These are phyloP conservation scores for Pontederia paniculata DNA, from an alignment of 176 grass and related monocot genomes.

Conservation along the genomic window DNA sequence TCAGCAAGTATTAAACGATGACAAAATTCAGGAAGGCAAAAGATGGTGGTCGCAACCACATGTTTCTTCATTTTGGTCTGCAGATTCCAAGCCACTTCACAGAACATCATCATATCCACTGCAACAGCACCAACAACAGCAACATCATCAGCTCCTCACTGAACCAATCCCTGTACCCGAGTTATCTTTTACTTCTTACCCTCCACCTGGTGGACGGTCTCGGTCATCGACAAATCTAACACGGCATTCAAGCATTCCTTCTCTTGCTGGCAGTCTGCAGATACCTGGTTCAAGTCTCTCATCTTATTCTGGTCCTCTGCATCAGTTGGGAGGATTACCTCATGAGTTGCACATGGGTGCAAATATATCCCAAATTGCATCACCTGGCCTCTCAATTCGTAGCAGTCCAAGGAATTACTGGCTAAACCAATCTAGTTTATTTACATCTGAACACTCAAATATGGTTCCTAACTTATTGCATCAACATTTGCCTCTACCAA, in stretches of 20 bases:
- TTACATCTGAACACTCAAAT: constrained; percentile 37
- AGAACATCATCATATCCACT: constrained; percentile 87
- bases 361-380: constrained; percentile 36
- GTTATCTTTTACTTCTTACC: constrained; percentile 56
- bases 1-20: constrained; percentile 16
- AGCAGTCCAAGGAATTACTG: constrained; percentile 36
- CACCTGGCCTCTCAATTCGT: constrained; percentile 35
- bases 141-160: constrained; percentile 47
- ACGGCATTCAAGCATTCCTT: constrained; percentile 91
- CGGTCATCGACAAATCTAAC: constrained; percentile 53
- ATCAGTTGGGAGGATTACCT: constrained; percentile 54
- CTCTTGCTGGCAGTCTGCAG: constrained; percentile 52
- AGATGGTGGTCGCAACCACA: constrained; percentile 16
- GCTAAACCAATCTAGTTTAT: constrained; percentile 39
- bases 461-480: constrained; percentile 44
- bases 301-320: constrained; percentile 42
- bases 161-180: constrained; percentile 58
- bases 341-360: constrained; percentile 57
- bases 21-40: constrained; percentile 11
- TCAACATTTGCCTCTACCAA: constrained; percentile 67
- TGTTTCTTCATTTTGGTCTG: constrained; percentile 31
- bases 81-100: constrained; percentile 56
- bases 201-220: constrained; percentile 32
- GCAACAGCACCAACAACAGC: constrained; percentile 51
- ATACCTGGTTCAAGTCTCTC: constrained; percentile 43